Conservation (phyloP, 495 filamentous ascomycete genomes). For the Melanomma pulvis-pyrius region DNA sequence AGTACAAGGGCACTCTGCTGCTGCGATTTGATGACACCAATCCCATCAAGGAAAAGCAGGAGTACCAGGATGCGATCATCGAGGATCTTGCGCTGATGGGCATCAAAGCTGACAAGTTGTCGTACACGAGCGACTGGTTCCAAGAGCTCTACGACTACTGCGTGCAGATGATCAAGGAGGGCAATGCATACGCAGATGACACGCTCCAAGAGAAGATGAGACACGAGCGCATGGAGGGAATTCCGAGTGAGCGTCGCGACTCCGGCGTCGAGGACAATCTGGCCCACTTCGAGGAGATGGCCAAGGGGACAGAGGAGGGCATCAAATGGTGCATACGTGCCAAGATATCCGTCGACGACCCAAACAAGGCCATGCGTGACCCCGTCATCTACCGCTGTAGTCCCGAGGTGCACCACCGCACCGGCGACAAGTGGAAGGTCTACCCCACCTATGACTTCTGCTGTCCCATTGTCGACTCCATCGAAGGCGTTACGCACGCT, state of each 20-base stretch:
- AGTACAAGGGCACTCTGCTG: constrained; percentile 80
- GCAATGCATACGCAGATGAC: constrained; percentile 88
- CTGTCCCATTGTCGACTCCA: constrained; percentile 85
- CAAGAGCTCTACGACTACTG: constrained; percentile 80
- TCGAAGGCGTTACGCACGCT: constrained; percentile 94
- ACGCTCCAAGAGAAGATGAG: constrained; percentile 86
- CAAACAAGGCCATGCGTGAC: constrained; percentile 85
- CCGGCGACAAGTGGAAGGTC: constrained; percentile 86
- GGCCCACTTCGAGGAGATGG: constrained; percentile 84
- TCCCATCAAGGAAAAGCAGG: constrained; percentile 88
- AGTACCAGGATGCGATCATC: constrained; percentile 86
- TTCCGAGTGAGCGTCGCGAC: constrained; percentile 74
- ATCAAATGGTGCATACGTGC: constrained; percentile 82
- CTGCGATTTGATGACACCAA: constrained; percentile 94
- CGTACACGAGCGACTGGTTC: constrained; percentile 90
- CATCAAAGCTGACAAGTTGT: constrained; percentile 75
- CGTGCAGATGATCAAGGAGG: constrained; percentile 75
- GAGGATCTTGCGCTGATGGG: constrained; percentile 86
- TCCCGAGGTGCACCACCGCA: constrained; percentile 81
- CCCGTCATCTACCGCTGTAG: constrained; percentile 95
- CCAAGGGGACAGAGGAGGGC: constrained; percentile 74
- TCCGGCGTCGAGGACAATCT: constrained; percentile 79
- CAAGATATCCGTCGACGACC: constrained; percentile 81
- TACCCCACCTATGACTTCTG: constrained; percentile 97
- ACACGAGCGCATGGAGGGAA: constrained; percentile 73